Base-by-base conservation (phyloP, 2,329 filamentous ascomycete genomes). In the Aspergillus aculeatus region DNA sequence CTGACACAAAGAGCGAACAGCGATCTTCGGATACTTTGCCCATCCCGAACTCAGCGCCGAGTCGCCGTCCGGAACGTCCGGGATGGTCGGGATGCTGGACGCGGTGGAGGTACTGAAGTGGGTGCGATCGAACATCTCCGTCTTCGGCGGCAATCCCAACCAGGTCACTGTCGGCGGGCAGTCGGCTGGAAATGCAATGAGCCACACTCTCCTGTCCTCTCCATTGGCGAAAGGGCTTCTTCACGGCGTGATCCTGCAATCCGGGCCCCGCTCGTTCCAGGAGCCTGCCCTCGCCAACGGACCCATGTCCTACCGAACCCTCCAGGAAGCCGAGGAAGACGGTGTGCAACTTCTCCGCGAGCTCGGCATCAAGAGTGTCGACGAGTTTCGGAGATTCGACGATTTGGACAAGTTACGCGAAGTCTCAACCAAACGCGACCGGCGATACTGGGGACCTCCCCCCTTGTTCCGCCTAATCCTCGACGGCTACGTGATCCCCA, bases 111-210 rank as follows among this genome's bases (percentile, higher is more conserved):
- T 62, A 5, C 57, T 71, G 1, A 44, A 53, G 21, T 71, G 68
- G 67, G 56, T 68, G 2, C 62, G 64, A 7, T 55, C 61, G 2
- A 64, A 70, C 47, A 67, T 68, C 44, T 48, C 35, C 4, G n/a
- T 59, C 6, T 71, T 71, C 54, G 67, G 66, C 32, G 68, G 66
- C 4, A 64, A 69, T 23, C 56, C 64, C 6, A 32, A 56, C 47
- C 64, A 66, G 29, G 56, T 68, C n/a, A 68, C 66, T 14, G 67
- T 71, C 24, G 69, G 69, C 41, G 71, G 69, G 7, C 68, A 73
- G 58, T 70, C 66, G 16, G 69, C 70, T 7, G 71, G 71, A 29
- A 83, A 62, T 7, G 59, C 62, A 24, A 64, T 64, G 26, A 49
- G 59, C 1, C 51, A 66, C 4, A 63, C 66, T 38, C 64, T 68